Evolutionary conservation across 768 basidiomycete species (phyloP), one percentile per base, ranked within the genome.

Genomic region (Amanita thiersii): DNA sequence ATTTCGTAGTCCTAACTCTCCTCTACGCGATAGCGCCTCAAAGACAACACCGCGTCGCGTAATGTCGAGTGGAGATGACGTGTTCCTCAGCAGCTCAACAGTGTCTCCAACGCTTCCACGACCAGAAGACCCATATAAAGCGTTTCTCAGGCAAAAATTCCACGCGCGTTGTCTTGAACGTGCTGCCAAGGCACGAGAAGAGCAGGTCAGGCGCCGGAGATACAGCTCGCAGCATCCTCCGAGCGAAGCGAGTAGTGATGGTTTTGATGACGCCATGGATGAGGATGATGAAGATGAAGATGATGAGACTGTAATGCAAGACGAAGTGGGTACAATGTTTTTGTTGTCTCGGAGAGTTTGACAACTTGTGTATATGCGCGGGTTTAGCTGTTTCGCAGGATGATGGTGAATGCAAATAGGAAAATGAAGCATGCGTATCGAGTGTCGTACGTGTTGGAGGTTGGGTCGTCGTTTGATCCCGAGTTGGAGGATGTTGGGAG

Each of bases 401-500:
- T 86, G 20, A 65, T 86, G 57, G 63, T 66, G 5, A 76, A 72
- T 52, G 60, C 73, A 9, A 68, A 65, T 23, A 63, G 68, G 8
- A 77, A 70, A 50, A 55, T 61, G 12, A 62, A 55, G 2, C 73
- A 84, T 52, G 56, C 66, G 2, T 84, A 79, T 49, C 69, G 73
- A 6, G 54, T 82, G 2, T 85, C 81, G 1, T 86, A 81, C 46
- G 69, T 73, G 19, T 54, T 62, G 12, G 81, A 85, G 44, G 82
- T 86, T 2, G 84, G 84, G 4, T 83, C 81, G 11, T 86, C 84
- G 1, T 75, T 84, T 44, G 84, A 86, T 53, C 84, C 84, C 3
- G 75, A 77, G 54, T 59, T 84, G 52, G 81, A 86, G 24, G 81
- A 85, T 43, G 56, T 73, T 3, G 60, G 50, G 15, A 52, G 56